Evolutionary conservation across 2,329 filamentous ascomycete genomes (phyloP).

Genomic region (Magnaporthales sp.): DNA sequence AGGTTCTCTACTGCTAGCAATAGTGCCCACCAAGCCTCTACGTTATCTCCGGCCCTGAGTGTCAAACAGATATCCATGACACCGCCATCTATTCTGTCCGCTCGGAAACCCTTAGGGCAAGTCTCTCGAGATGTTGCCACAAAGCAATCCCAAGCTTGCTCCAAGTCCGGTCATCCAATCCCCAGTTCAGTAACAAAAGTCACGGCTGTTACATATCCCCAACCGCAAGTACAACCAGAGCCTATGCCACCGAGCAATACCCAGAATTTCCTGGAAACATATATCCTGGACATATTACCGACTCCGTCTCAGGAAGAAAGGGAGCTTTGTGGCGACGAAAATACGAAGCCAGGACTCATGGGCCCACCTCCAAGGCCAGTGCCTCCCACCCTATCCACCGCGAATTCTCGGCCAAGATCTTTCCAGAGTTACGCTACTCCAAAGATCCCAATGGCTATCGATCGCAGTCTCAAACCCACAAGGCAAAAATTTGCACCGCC

Average conservation of each 20-base stretch:
- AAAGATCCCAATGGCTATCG: not conserved
- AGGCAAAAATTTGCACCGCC: constrained; percentile 1
- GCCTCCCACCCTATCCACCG: not conserved
- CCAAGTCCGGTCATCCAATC: not conserved
- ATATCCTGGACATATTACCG: constrained; percentile 46
- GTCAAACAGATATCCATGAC: not conserved
- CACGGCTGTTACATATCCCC: not conserved
- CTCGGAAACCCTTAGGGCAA: not conserved
- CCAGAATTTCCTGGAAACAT: constrained; percentile 39
- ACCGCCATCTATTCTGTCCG: not conserved
- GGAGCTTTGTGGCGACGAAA: constrained; percentile 36
- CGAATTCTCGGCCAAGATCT: not conserved
- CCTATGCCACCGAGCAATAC: constrained; percentile 31
- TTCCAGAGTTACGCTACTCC: not conserved
- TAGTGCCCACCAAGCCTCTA: not conserved
- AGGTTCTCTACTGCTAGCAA: not conserved
- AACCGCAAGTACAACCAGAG: not conserved
- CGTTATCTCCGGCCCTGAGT: not conserved
- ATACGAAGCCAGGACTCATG: not conserved
- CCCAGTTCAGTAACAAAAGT: not conserved
- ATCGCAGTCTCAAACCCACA: not conserved
- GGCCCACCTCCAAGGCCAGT: not conserved
- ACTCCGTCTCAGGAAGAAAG: constrained; percentile 46
- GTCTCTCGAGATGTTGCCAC: not conserved
- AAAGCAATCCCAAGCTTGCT: not conserved